Evolutionary conservation across 768 basidiomycete species (phyloP).

Genomic region (Mycena chlorophos): DNA sequence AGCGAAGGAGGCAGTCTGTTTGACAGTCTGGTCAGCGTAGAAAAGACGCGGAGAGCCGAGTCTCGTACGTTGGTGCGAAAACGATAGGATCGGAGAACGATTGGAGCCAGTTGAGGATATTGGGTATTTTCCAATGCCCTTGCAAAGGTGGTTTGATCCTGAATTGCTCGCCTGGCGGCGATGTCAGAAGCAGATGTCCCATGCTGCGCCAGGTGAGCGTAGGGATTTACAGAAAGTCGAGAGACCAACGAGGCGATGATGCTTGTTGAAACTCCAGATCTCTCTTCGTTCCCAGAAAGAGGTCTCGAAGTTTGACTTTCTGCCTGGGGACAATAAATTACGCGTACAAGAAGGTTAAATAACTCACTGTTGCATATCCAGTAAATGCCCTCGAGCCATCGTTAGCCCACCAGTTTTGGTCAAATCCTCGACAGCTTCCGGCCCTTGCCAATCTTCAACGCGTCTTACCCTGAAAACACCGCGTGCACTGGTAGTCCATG

Average conservation of each 20-base stretch:
- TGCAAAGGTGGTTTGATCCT: slow-evolving; percentile 13
- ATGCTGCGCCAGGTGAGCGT: slow-evolving; percentile 38
- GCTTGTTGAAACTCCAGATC: slow-evolving; percentile 12
- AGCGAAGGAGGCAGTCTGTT: slow-evolving; percentile 41
- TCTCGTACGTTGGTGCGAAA: slow-evolving; percentile 21
- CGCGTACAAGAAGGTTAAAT: neutral
- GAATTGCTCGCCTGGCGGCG: slow-evolving; percentile 14
- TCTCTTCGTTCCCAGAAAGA: slow-evolving; percentile 3
- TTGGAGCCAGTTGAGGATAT: slow-evolving; percentile 17
- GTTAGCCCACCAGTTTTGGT: slow-evolving; percentile 40
- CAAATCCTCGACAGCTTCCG: slow-evolving; percentile 34
- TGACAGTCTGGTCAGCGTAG: neutral
- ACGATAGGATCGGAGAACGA: slow-evolving; percentile 14
- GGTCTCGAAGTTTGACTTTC: slow-evolving; percentile 11
- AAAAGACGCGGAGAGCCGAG: neutral
- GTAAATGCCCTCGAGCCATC: slow-evolving; percentile 33
- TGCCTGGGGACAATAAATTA: slow-evolving; percentile 6
- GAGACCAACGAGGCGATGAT: slow-evolving; percentile 44
- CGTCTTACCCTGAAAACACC: slow-evolving; percentile 60
- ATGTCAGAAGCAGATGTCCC: slow-evolving; percentile 55
- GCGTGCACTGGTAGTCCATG: slow-evolving; percentile 46
- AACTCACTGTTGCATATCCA: slow-evolving; percentile 40
- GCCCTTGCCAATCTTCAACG: slow-evolving; percentile 60
- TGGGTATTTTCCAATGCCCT: slow-evolving; percentile 15
- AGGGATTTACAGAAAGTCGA: neutral